These are phyloP conservation scores for Fomitopsis palustris DNA, from an alignment of 1,284 basidiomycete species.

Conservation along the genomic window DNA sequence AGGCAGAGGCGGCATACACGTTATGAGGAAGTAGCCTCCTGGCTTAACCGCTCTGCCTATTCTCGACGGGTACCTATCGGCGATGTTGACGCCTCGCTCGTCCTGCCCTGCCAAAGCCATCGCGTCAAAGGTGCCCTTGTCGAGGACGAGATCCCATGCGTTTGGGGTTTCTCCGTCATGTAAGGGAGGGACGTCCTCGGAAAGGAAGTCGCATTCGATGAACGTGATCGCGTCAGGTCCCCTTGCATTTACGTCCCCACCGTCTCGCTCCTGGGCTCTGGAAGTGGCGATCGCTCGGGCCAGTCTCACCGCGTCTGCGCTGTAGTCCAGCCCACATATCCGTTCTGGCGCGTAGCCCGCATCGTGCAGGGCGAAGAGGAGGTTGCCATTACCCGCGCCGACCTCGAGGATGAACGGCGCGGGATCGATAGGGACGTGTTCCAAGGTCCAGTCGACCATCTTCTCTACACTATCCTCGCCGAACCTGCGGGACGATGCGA, in stretches of 20 bases:
- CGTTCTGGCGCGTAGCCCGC: conserved; percentile 54
- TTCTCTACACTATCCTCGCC: conserved; percentile 78
- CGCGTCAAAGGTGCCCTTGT: conserved; percentile 87
- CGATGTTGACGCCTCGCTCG: conserved; percentile 49
- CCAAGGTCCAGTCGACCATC: conserved; percentile 70
- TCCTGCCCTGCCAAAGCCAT: conserved; percentile 75
- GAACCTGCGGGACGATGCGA: conserved; percentile 57
- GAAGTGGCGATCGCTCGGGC: conserved; percentile 49
- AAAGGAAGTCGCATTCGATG: conserved; percentile 57
- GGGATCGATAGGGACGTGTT: conserved; percentile 46
- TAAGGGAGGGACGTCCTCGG: conserved; percentile 35
- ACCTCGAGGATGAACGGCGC: conserved; percentile 64
- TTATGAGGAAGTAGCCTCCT: conserved; percentile 79
- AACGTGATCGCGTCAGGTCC: conserved; percentile 43
- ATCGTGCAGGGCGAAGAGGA: conserved; percentile 72
- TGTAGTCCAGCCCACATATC: conserved; percentile 83
- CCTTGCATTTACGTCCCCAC: conserved; percentile 3
- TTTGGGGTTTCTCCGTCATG: conserved; percentile 2
- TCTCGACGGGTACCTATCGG: conserved; percentile 59
- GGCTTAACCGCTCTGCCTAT: conserved; percentile 58
- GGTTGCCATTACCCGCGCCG: conserved; percentile 83
- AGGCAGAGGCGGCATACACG: conserved; percentile 49
- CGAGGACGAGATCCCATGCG: conserved; percentile 66
- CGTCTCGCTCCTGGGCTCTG: conserved; percentile 23
- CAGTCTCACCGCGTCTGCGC: conserved; percentile 64